Base-by-base conservation (phyloP, 768 basidiomycete genomes). In the Fomitopsis serialis region DNA sequence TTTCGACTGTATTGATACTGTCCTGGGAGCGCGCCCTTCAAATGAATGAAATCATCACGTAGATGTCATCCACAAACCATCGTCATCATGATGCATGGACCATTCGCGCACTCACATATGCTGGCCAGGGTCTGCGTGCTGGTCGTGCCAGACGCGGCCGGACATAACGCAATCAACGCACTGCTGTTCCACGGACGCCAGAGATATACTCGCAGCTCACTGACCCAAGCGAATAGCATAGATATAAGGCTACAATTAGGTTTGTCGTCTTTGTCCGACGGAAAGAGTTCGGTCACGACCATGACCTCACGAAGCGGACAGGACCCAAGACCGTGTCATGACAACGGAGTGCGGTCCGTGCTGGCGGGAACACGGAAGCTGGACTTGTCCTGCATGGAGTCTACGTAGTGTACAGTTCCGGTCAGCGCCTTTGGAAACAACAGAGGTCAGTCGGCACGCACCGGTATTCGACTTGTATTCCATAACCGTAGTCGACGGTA, bases 381-480 rank as follows among this genome's bases (percentile, higher is more conserved):
- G 32, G 89, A 91, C 61, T 83, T 89, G 72, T 92, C 91, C 61
- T 89, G 88, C 80, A 92, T 87, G 45, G 90, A 92, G 70, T 92
- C 90, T 92, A 61, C 29, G 29, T n/a, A n/a, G n/a, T n/a, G n/a
- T n/a, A n/a, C 29, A 32, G 11, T 32, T 11, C 29, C 29, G 11
- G 29, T 32, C 29, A 32, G 29, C 29, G 11, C 6, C 29, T 5
- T 32, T 15, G 54, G 53, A 36, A 32, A 6, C 29, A 11, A 11
- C 5, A 32, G 11, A 32, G n/a, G n/a, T 15, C 8, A 22, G 37
- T 25, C 6, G 19, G 45, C 45, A 48, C 78, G 42, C 53, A 87
- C 90, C 90, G 56, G 88, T 92, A 69, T 96, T 96, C 10, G 92
- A 88, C 67, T 96, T 95, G 70, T 97, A 98, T 67, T 98, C 94